Evolutionary conservation across 495 filamentous ascomycete genomes (phyloP).

Genomic region (Hyaloscypha hepaticicola): DNA sequence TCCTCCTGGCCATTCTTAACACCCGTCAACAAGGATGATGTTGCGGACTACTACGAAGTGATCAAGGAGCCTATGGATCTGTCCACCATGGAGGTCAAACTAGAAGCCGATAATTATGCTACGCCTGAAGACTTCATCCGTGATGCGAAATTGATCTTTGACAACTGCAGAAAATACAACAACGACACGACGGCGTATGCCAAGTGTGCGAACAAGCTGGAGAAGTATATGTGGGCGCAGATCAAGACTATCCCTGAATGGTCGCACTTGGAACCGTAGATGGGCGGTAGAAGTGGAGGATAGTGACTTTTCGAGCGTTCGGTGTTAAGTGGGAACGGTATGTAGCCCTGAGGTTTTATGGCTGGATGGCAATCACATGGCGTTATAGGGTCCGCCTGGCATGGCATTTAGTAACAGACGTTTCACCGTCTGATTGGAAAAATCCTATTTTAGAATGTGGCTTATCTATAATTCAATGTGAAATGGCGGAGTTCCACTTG

Average conservation of each 20-base stretch:
- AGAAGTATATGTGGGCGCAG: conserved; percentile 96
- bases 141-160: conserved; percentile 88
- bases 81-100: conserved; percentile 91
- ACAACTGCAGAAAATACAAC: conserved; percentile 95
- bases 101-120: conserved; percentile 89
- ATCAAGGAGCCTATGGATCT: conserved; percentile 99
- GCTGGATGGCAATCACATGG: not conserved
- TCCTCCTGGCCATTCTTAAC: conserved; percentile 92
- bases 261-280: conserved; percentile 53
- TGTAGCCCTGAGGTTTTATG: not conserved
- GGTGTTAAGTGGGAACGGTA: not conserved
- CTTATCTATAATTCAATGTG: too few relatives aligned
- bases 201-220: conserved; percentile 91
- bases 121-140: conserved; percentile 91
- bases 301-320: not conserved
- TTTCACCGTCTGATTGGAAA: not conserved
- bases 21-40: conserved; percentile 93
- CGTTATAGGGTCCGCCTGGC: not conserved
- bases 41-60: conserved; percentile 96
- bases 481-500: too few relatives aligned
- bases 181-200: conserved; percentile 94
- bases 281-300: not conserved
- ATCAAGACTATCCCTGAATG: conserved; percentile 94
- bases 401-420: not conserved
- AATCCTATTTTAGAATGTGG: too few relatives aligned